phyloP scores from a whole-genome alignment of 148 eudicot genomes.

The Persicaria maculosa region DNA sequence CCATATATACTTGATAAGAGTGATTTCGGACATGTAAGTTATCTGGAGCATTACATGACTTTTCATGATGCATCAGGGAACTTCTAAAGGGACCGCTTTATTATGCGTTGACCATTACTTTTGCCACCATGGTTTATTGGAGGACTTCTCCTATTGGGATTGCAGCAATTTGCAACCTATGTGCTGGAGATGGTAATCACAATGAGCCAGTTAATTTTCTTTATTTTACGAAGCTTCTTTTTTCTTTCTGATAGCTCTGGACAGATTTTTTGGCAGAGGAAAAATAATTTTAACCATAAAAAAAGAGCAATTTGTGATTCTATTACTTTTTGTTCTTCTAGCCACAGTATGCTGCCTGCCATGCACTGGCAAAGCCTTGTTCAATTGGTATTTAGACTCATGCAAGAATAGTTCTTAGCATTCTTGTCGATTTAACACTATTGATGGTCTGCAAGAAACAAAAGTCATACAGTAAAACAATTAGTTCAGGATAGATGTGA shows the following conservation, averaged over 20 bases:
- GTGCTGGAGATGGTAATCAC: conserved; percentile 89
- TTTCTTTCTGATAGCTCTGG: neutral
- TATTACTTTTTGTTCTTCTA: neutral
- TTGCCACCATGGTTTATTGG: conserved; percentile 62
- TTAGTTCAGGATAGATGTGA: neutral
- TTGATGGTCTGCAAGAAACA: neutral
- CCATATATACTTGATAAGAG: neutral
- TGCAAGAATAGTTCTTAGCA: too few species aligned
- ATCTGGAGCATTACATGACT: conserved; percentile 4
- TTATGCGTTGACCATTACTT: conserved; percentile 62
- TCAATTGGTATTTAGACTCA: neutral
- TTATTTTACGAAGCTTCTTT: neutral
- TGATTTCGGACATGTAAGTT: neutral
- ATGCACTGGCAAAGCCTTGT: neutral
- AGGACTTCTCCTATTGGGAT: conserved; percentile 74
- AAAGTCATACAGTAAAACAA: neutral
- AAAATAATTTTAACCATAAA: neutral
- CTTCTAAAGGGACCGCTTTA: conserved; percentile 86
- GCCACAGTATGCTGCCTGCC: neutral
- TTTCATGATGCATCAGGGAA: conserved; percentile 52
- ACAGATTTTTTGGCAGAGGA: neutral
- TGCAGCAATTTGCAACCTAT: conserved; percentile 72
- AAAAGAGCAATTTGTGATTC: conserved; percentile 4
- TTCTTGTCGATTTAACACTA: neutral
- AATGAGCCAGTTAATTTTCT: neutral